phyloP scores from a whole-genome alignment of 2,329 filamentous ascomycete species.

The Pestalotiopsis sp. region DNA sequence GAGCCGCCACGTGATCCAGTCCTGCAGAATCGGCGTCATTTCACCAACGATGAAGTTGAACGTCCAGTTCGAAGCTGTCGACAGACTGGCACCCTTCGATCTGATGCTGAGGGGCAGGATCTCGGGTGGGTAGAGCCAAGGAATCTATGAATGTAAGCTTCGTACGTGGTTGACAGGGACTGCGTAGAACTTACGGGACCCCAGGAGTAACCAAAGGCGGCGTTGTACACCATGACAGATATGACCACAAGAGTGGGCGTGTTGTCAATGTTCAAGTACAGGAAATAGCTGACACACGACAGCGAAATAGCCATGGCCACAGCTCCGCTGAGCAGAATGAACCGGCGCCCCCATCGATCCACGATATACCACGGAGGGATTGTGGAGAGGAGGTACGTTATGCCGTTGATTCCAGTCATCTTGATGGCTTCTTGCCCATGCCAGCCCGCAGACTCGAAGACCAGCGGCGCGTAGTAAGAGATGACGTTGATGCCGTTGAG shows the following conservation, averaged over 20 bases:
- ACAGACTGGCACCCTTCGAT: constrained; percentile 94
- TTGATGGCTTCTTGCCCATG: constrained; percentile 84
- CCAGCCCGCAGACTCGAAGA: constrained; percentile 98
- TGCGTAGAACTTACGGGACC: constrained; percentile 58
- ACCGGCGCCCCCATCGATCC: constrained; percentile 84
- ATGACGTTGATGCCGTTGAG: constrained; percentile 99
- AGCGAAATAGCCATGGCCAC: constrained; percentile 86
- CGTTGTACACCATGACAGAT: constrained; percentile 98
- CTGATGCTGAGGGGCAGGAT: constrained; percentile 95
- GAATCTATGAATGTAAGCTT: constrained; percentile 53
- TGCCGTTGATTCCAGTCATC: constrained; percentile 95
- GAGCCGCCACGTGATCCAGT: constrained; percentile 87
- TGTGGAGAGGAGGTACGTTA: constrained; percentile 86
- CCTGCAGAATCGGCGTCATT: constrained; percentile 90
- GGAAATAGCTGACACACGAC: constrained; percentile 91
- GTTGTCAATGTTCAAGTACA: constrained; percentile 76
- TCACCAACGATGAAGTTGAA: constrained; percentile 98
- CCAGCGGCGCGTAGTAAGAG: constrained; percentile 95
- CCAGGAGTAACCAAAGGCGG: constrained; percentile 92
- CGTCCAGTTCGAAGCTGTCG: constrained; percentile 95
- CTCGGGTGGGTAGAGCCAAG: constrained; percentile 98
- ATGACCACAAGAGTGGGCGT: constrained; percentile 86
- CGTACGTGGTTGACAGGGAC: not conserved
- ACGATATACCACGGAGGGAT: constrained; percentile 97
- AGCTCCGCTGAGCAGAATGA: constrained; percentile 87